These are phyloP conservation scores for Claviceps citrina DNA, from an alignment of 2,329 filamentous ascomycete genomes.

Conservation along the genomic window DNA sequence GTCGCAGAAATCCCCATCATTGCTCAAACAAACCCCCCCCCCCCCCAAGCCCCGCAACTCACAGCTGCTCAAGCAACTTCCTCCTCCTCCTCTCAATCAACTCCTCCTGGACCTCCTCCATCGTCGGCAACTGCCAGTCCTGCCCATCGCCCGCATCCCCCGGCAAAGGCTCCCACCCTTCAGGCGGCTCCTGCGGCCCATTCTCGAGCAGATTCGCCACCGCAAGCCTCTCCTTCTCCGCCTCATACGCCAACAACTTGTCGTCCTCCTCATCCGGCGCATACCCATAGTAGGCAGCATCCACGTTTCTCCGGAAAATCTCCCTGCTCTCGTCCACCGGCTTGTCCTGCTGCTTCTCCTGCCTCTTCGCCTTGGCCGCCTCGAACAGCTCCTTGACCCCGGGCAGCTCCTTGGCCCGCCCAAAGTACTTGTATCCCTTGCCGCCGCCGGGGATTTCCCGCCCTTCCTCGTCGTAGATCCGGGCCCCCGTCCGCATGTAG, in stretches of 20 bases:
- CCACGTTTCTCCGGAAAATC: slow-evolving; percentile 59
- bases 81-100: slow-evolving; percentile 71
- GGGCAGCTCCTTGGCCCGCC: slow-evolving; percentile 72
- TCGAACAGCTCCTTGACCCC: slow-evolving; percentile 96
- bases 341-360: slow-evolving; percentile 45
- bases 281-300: slow-evolving; percentile 93
- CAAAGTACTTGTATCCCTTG: slow-evolving; percentile 91
- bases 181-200: slow-evolving; percentile 40
- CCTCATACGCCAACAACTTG: slow-evolving; percentile 64
- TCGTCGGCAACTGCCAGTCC: slow-evolving; percentile 67
- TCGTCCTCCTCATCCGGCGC: slow-evolving; percentile 85
- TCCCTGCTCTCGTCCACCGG: slow-evolving; percentile 54
- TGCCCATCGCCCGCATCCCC: slow-evolving; percentile 74
- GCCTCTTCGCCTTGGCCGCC: slow-evolving; percentile 47
- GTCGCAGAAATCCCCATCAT: neutral
- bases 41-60: neutral
- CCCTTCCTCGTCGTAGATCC: slow-evolving; percentile 59
- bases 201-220: slow-evolving; percentile 49
- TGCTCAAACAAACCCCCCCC: neutral
- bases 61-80: slow-evolving; percentile 70
- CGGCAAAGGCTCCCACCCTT: slow-evolving; percentile 71
- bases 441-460: slow-evolving; percentile 58
- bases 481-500: slow-evolving; percentile 66
- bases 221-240: slow-evolving; percentile 68
- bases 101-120: slow-evolving; percentile 90